phyloP scores from a whole-genome alignment of 805 yeast genomes.

The Yarrowia bubula region DNA sequence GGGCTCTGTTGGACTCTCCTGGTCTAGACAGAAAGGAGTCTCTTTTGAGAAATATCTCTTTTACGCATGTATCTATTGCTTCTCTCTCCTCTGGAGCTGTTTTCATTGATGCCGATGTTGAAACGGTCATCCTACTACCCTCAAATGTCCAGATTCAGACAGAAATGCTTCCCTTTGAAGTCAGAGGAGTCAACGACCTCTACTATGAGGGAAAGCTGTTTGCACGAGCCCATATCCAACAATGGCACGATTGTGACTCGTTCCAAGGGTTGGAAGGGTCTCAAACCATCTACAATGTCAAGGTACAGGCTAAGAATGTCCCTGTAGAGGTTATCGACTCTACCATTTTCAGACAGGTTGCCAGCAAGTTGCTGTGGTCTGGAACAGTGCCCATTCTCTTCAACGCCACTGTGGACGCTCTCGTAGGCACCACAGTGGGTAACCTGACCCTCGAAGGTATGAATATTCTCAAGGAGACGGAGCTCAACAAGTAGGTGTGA shows the following conservation, averaged over 20 bases:
- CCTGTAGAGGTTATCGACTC: constrained; percentile 16
- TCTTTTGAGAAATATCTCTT: not conserved
- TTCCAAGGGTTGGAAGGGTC: constrained; percentile 14
- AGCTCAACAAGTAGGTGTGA: not conserved
- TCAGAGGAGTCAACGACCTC: constrained; percentile 14
- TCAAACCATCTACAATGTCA: constrained; percentile 10
- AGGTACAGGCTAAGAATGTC: not conserved
- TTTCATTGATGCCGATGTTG: constrained; percentile 17
- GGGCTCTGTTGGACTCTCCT: constrained; percentile 16
- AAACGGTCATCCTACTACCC: not conserved
- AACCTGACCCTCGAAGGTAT: constrained; percentile 5
- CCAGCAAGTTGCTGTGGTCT: constrained; percentile 5
- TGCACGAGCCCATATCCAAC: constrained; percentile 7
- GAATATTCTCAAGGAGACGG: constrained; percentile 21
- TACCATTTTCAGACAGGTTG: constrained; percentile 3
- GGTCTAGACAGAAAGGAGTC: not conserved
- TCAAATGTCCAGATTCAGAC: constrained; percentile 3
- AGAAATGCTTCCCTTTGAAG: constrained; percentile 16
- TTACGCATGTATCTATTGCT: not conserved
- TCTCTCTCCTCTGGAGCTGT: constrained; percentile 16
- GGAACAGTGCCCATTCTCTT: constrained; percentile 15
- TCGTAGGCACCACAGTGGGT: constrained; percentile 1
- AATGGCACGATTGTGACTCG: constrained; percentile 16
- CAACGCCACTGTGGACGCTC: constrained; percentile 10
- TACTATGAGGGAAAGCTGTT: constrained; percentile 17